Percentiles rank a stretch among this genome's conserved stretches.
Conservation (phyloP, 1,284 basidiomycete genomes). For the Apiotrichum sp. region DNA sequence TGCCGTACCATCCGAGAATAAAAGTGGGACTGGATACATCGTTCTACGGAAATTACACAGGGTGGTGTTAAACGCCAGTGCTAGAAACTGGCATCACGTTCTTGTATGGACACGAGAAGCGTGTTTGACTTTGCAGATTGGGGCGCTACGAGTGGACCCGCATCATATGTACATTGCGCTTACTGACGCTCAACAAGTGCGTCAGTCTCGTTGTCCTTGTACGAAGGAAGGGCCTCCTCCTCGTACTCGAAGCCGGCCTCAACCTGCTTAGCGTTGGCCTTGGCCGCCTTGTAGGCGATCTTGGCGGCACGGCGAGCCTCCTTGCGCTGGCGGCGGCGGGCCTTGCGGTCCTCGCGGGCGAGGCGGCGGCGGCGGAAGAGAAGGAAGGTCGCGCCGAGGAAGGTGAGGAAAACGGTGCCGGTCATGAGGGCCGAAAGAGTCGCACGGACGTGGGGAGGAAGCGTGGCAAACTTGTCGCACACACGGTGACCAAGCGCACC, state of each 20-base stretch:
- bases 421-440: neutral
- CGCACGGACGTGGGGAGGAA: constrained; percentile 1
- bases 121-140: too few relatives aligned
- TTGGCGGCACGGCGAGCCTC: constrained; percentile 11
- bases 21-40: too few relatives aligned
- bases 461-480: constrained; percentile 3
- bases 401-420: constrained; percentile 2
- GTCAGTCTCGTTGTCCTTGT: constrained; percentile 14
- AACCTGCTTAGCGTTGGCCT: constrained; percentile 45
- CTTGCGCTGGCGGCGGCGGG: constrained; percentile 8
- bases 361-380: constrained; percentile 5
- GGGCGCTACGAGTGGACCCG: too few relatives aligned
- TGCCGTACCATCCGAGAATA: too few relatives aligned
- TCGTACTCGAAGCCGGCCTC: constrained; percentile 32
- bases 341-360: constrained; percentile 9
- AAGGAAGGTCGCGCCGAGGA: constrained; percentile 1
- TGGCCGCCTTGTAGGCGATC: constrained; percentile 4
- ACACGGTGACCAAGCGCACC: neutral
- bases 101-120: too few relatives aligned
- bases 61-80: too few relatives aligned
- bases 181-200: constrained; percentile 11
- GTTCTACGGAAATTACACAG: too few relatives aligned
- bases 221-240: constrained; percentile 11
- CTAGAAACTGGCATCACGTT: too few relatives aligned
- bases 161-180: too few relatives aligned